phyloP scores from a whole-genome alignment of 2,329 filamentous ascomycete species.

The Penicillium sp. region DNA sequence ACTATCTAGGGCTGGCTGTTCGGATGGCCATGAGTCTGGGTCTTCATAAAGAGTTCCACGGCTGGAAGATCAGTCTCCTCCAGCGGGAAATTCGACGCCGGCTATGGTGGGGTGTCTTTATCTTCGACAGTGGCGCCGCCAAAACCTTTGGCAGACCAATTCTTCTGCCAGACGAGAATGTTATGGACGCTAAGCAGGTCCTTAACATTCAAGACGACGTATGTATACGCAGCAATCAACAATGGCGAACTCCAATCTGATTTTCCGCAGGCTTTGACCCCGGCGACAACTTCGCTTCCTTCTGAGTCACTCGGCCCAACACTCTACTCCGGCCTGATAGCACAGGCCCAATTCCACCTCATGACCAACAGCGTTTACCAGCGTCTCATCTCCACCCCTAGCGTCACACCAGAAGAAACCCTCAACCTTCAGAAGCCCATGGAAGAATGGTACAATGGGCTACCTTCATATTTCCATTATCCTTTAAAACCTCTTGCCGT shows the following conservation, averaged over 20 bases:
- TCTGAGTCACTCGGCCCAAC: slow-evolving; percentile 40
- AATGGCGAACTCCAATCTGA: background rate
- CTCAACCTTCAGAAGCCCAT: slow-evolving; percentile 42
- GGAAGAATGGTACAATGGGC: slow-evolving; percentile 42
- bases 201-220: slow-evolving; percentile 46
- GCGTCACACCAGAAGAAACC: slow-evolving; percentile 43
- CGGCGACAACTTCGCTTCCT: slow-evolving; percentile 37
- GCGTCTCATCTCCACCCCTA: slow-evolving; percentile 44
- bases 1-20: slow-evolving; percentile 49
- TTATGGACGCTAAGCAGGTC: slow-evolving; percentile 46
- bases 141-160: slow-evolving; percentile 53
- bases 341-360: slow-evolving; percentile 44
- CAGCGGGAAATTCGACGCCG: slow-evolving; percentile 43
- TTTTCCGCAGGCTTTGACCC: slow-evolving; percentile 31
- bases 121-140: slow-evolving; percentile 51
- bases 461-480: slow-evolving; percentile 44
- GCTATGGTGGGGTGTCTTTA: slow-evolving; percentile 45
- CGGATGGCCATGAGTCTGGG: slow-evolving; percentile 52
- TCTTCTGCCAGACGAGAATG: slow-evolving; percentile 44
- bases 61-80: slow-evolving; percentile 47
- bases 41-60: slow-evolving; percentile 51
- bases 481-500: slow-evolving; percentile 22
- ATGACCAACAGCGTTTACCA: slow-evolving; percentile 47
- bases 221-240: background rate
- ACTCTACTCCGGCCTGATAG: slow-evolving; percentile 44